A percentile compares a stretch with the other conserved stretches of the same genome.
These are phyloP conservation scores for Misopates orontium DNA, from an alignment of 257 asterid species.

Conservation along the genomic window DNA sequence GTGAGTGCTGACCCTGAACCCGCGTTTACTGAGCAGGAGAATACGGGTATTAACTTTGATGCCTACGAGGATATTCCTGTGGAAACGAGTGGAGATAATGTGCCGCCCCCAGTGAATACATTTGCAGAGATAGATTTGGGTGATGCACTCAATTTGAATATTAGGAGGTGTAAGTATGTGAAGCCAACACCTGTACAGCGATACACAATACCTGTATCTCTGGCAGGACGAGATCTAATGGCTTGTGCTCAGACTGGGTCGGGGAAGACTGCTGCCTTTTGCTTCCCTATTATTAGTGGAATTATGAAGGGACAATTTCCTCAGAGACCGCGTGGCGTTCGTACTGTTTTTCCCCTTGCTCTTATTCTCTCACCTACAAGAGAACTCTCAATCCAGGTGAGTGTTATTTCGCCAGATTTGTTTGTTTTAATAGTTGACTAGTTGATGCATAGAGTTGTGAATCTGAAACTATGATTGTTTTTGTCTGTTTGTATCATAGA, in stretches of 20 bases:
- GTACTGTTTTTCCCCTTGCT: constrained; percentile 78
- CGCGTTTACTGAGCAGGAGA: constrained; percentile 64
- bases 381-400: constrained; percentile 86
- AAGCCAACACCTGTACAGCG: constrained; percentile 92
- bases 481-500: constrained; percentile 44
- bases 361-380: constrained; percentile 85
- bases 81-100: constrained; percentile 81
- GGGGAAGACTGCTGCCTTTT: constrained; percentile 90
- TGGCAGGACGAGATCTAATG: constrained; percentile 83
- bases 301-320: constrained; percentile 57
- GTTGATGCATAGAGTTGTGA: neutral
- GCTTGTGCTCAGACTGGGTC: constrained; percentile 96
- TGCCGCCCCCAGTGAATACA: constrained; percentile 81
- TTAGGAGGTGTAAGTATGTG: constrained; percentile 81
- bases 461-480: constrained; percentile 8
- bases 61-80: constrained; percentile 94
- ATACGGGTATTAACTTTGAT: constrained; percentile 79
- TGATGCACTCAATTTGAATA: constrained; percentile 69
- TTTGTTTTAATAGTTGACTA: neutral
- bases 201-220: constrained; percentile 73
- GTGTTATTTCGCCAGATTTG: constrained; percentile 8
- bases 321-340: constrained; percentile 68
- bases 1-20: constrained; percentile 44
- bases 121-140: constrained; percentile 89
- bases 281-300: constrained; percentile 88